Base-by-base conservation (phyloP, 169 alveolate genomes). In the Eimeria mitis region DNA sequence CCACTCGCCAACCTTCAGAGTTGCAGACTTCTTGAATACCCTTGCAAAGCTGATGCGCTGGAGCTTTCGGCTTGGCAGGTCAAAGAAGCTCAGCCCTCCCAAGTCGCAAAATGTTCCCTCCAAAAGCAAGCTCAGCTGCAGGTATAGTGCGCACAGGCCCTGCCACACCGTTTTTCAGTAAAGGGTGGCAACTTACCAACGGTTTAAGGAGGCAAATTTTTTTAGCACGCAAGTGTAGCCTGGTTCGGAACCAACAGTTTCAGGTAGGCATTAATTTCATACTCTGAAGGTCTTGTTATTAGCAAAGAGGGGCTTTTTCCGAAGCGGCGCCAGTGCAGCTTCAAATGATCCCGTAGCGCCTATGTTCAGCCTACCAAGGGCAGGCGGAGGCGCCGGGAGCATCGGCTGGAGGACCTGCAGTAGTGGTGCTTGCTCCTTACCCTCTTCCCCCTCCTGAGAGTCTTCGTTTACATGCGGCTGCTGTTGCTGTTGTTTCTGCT, bases 91-190 rank as follows among this genome's bases (percentile, higher is more conserved):
- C 83, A 87, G 44, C 6, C 94, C 83, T 31, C 94, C 31, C 83
- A 87, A 61, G 78, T 87, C 94, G 83, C 83, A 87, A 65, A 87
- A 87, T 37, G 61, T 87, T n/a, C 94, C 94, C 83, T 87, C 83
- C 94, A 87, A 25, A 13, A 87, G 81, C 68, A 87, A 87, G 34
- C 94, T 87, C 65, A 87, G 83, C 94, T 87, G 94, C 61, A 42
- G 68, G 37, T 68, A 59, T 54, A 37, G 56, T 23, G 78, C 8
- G 91, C 78, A 84, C 52, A 40, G 59, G 59, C 52, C 75, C 28
- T 16, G 40, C 19, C 56, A 37, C 11, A 34, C 56, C 71, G 14
- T 49, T n/a, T 54, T 84, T 56, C 61, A 54, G 61, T 44, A 59
- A 14, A 19, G 2, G 37, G 5, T 7, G 23, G 19, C 88, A 47